Conservation (phyloP, 2,329 filamentous ascomycete genomes). For the Onygena corvina region DNA sequence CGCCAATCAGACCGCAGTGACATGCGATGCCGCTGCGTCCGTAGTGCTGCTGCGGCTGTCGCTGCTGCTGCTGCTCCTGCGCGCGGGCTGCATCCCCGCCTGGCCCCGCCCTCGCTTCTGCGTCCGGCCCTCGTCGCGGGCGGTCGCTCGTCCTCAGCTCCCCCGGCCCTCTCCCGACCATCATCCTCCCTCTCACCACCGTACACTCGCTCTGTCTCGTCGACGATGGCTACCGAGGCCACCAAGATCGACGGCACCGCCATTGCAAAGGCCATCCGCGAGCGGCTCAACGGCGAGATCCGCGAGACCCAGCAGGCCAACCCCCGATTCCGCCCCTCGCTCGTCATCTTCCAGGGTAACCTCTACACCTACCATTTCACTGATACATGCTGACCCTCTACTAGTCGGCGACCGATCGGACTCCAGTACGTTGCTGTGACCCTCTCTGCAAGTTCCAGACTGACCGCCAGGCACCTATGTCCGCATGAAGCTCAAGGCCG, state of each 20-base stretch:
- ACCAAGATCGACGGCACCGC: conserved; percentile 90
- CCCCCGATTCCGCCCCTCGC: conserved; percentile 72
- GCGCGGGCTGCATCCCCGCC: no score
- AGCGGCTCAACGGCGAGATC: conserved; percentile 69
- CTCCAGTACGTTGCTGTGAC: conserved; percentile 53
- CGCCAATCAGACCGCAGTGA: no score
- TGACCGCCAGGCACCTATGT: conserved; percentile 72
- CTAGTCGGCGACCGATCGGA: conserved; percentile 84
- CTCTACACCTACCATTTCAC: conserved; percentile 9
- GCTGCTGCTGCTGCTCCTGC: no score
- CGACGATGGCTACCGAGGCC: conserved; percentile 57
- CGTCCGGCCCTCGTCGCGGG: not conserved
- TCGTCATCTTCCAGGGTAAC: conserved; percentile 91
- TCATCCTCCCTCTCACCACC: not conserved
- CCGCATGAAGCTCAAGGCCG: conserved; percentile 98
- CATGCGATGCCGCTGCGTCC: not conserved
- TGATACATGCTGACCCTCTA: conserved; percentile 9
- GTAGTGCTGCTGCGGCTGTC: no score
- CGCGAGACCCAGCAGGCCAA: conserved; percentile 67
- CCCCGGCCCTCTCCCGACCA: conserved; percentile 11
- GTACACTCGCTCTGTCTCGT: not conserved
- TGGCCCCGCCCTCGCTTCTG: not conserved
- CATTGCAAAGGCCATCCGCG: conserved; percentile 83
- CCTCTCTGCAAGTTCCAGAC: conserved; percentile 16
- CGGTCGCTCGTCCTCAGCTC: not conserved